phyloP scores from a whole-genome alignment of 345 rosid genomes.

The Triadica sebifera region DNA sequence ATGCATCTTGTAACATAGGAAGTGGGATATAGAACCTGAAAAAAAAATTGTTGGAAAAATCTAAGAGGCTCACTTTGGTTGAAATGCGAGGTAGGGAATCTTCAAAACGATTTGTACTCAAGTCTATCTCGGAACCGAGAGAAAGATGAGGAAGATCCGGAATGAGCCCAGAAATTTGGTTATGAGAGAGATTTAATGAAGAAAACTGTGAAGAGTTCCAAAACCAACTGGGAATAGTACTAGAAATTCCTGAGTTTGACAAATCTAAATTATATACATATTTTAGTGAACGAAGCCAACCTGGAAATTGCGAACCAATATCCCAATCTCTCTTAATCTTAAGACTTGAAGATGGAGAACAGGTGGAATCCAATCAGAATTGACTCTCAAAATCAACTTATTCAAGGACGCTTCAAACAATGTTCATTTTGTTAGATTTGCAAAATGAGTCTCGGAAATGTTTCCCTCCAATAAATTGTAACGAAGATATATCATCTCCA shows the following conservation, averaged over 20 bases:
- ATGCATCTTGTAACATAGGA: background rate
- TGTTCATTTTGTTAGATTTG: constrained; percentile 23
- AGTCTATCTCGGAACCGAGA: background rate
- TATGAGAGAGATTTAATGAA: constrained; percentile 7
- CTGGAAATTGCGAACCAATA: background rate
- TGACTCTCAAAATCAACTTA: constrained; percentile 1
- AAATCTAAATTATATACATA: background rate
- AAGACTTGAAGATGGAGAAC: background rate
- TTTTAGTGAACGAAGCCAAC: background rate
- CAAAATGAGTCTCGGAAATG: constrained; percentile 25
- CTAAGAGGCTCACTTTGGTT: background rate
- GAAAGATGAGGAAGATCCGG: background rate
- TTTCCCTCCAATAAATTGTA: constrained; percentile 22
- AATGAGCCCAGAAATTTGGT: background rate
- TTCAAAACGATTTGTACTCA: constrained; percentile 9
- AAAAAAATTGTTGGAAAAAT: constrained; percentile 12
- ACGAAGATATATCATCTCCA: constrained; percentile 2
- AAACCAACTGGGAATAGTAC: constrained; percentile 8
- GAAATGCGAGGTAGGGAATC: constrained; percentile 5
- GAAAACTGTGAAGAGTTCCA: background rate
- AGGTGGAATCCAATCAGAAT: constrained; percentile 11
- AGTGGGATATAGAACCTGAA: constrained; percentile 14
- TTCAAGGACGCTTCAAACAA: background rate
- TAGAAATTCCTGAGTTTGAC: constrained; percentile 2
- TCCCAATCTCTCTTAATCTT: constrained; percentile 2